These are phyloP conservation scores for Neofusicoccum sp. DNA, from an alignment of 2,329 filamentous ascomycete genomes.

Conservation along the genomic window DNA sequence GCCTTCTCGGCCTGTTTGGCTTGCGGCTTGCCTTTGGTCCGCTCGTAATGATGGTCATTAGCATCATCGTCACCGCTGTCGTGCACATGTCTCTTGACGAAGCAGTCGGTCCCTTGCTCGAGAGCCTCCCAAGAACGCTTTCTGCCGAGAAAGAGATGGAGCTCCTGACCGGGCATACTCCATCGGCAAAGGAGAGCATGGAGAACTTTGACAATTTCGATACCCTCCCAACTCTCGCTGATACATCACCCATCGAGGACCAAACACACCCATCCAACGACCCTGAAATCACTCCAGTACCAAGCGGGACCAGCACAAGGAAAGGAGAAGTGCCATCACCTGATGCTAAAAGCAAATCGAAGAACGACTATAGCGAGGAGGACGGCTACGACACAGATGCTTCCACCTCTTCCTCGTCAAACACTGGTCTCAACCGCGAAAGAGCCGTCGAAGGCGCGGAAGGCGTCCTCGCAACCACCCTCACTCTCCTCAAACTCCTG, in stretches of 20 bases:
- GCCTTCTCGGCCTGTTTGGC: conserved; percentile 87
- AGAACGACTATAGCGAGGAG: background rate
- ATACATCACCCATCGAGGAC: too few species aligned
- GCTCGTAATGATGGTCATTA: conserved; percentile 86
- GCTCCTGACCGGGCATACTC: conserved; percentile 48
- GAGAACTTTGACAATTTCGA: too few species aligned
- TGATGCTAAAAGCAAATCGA: too few species aligned
- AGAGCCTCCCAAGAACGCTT: conserved; percentile 89
- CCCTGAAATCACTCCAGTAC: too few species aligned
- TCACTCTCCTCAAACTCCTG: conserved; percentile 10
- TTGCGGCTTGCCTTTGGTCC: conserved; percentile 66
- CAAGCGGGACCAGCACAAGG: too few species aligned
- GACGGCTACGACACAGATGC: background rate
- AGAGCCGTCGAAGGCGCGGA: conserved; percentile 16
- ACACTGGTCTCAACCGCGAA: background rate
- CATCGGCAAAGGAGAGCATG: too few species aligned
- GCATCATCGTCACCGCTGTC: conserved; percentile 68
- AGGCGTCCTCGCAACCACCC: background rate
- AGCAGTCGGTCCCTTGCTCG: conserved; percentile 82
- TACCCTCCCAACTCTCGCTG: too few species aligned
- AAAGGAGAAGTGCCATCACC: too few species aligned
- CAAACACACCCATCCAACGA: too few species aligned
- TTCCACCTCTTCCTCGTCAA: background rate
- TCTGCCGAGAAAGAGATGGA: conserved; percentile 93
- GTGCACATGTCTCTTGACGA: conserved; percentile 82